These are phyloP conservation scores for Termitomyces bulborhizus DNA, from an alignment of 768 basidiomycete genomes.

Conservation along the genomic window DNA sequence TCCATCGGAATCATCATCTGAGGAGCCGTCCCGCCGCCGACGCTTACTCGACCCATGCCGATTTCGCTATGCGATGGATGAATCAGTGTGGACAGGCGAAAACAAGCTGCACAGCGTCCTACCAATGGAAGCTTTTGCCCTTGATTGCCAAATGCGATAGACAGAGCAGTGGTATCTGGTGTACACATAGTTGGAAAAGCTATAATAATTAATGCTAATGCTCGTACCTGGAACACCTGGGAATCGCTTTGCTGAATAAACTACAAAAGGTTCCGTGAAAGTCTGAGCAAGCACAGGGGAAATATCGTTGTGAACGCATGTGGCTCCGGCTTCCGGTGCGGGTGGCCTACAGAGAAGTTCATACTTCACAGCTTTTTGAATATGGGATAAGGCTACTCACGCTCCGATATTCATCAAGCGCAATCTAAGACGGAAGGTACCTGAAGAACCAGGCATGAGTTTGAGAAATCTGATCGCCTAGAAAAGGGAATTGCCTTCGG, in stretches of 20 bases:
- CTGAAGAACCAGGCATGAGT: constrained; percentile 29
- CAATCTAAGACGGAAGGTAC: constrained; percentile 80
- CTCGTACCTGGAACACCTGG: constrained; percentile 83
- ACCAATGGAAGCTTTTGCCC: constrained; percentile 87
- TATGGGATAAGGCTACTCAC: constrained; percentile 48
- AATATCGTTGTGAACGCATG: constrained; percentile 56
- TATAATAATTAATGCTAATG: constrained; percentile 7
- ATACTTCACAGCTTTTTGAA: too few species aligned
- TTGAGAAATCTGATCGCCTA: not conserved
- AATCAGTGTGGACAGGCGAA: constrained; percentile 14
- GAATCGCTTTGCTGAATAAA: constrained; percentile 91
- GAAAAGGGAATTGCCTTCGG: constrained; percentile 57
- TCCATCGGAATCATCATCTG: constrained; percentile 66
- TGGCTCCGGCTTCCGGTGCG: constrained; percentile 64
- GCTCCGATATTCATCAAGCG: constrained; percentile 86
- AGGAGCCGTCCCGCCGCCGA: constrained; percentile 54
- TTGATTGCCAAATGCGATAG: constrained; percentile 85
- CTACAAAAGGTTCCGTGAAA: constrained; percentile 78
- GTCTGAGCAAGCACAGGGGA: constrained; percentile 81
- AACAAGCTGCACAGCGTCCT: constrained; percentile 22
- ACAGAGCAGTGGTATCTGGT: constrained; percentile 81
- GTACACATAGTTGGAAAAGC: constrained; percentile 7
- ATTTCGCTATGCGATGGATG: constrained; percentile 51
- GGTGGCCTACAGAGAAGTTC: constrained; percentile 45
- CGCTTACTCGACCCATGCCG: constrained; percentile 72